phyloP scores from a whole-genome alignment of 345 rosid species.

The Raphanus raphanistrum region DNA sequence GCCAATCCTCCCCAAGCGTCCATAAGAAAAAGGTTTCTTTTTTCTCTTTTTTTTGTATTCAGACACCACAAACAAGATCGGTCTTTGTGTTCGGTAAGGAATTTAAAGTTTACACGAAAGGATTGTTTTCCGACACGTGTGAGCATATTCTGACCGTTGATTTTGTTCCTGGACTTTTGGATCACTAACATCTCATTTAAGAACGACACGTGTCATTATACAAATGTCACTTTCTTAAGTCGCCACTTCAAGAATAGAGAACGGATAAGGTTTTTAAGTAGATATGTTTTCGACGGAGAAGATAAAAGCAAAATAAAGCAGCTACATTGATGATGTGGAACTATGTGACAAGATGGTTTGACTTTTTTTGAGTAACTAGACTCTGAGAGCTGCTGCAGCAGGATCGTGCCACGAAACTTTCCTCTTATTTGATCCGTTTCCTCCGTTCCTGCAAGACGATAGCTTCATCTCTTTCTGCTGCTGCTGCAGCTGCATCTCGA shows the following conservation, averaged over 20 bases:
- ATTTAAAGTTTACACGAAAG: background rate
- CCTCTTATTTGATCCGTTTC: conserved; percentile 70
- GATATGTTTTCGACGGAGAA: conserved; percentile 11
- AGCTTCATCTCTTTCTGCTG: background rate
- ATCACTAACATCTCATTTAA: background rate
- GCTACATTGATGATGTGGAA: background rate
- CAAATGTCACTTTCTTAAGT: conserved; percentile 2
- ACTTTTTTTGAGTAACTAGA: conserved; percentile 25
- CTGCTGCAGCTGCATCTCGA: conserved; percentile 28
- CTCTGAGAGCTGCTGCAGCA: conserved; percentile 65
- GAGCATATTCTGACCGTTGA: background rate
- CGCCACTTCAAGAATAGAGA: conserved; percentile 19
- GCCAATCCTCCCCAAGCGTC: conserved; percentile 75
- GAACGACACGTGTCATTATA: conserved; percentile 17
- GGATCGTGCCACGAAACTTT: conserved; percentile 96
- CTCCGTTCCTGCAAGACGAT: conserved; percentile 57
- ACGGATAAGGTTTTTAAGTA: conserved; percentile 11
- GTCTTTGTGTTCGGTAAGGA: conserved; percentile 7
- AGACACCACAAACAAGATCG: background rate
- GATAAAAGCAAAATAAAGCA: conserved; percentile 20
- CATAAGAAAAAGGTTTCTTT: background rate
- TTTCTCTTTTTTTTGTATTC: background rate
- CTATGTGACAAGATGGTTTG: background rate
- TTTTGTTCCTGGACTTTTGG: conserved; percentile 33
- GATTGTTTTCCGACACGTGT: conserved; percentile 25